phyloP scores from a whole-genome alignment of 257 asterid genomes.

The Scutellaria barbata region DNA sequence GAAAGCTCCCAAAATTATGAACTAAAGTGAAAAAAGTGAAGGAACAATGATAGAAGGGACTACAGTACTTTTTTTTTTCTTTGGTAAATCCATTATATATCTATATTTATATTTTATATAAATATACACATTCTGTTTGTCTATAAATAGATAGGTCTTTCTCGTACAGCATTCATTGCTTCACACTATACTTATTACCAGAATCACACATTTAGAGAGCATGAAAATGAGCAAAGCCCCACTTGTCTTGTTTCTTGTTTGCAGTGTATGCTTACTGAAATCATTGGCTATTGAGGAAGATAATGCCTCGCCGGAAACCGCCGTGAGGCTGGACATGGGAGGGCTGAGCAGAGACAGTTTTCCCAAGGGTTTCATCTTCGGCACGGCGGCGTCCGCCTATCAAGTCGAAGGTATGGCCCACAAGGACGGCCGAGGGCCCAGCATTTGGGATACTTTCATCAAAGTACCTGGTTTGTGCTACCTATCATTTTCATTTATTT shows the following conservation, averaged over 20 bases:
- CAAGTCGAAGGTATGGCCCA: constrained; percentile 93
- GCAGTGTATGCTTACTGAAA: constrained; percentile 37
- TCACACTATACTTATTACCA: constrained; percentile 26
- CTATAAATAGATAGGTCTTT: constrained; percentile 35
- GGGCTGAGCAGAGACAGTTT: constrained; percentile 65
- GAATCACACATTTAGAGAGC: background rate
- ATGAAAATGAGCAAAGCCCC: constrained; percentile 38
- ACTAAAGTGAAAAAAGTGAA: too few species aligned
- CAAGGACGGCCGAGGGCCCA: constrained; percentile 90
- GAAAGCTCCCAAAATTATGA: too few species aligned
- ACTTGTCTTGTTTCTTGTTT: constrained; percentile 38
- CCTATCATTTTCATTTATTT: too few species aligned
- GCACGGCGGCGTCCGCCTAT: constrained; percentile 94
- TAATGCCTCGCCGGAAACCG: constrained; percentile 36
- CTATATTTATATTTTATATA: too few species aligned
- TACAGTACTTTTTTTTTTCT: too few species aligned
- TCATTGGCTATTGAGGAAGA: constrained; percentile 29
- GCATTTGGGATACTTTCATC: constrained; percentile 94
- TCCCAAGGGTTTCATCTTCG: constrained; percentile 71
- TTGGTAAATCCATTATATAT: too few species aligned
- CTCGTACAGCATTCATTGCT: background rate
- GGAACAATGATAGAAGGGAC: too few species aligned
- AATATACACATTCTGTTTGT: background rate
- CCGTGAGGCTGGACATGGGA: too few species aligned
- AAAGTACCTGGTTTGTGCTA: constrained; percentile 60